Percentiles rank a stretch among this genome's conserved stretches.
These are phyloP conservation scores for Triangularia setosa DNA, from an alignment of 2,329 filamentous ascomycete genomes.

Conservation along the genomic window DNA sequence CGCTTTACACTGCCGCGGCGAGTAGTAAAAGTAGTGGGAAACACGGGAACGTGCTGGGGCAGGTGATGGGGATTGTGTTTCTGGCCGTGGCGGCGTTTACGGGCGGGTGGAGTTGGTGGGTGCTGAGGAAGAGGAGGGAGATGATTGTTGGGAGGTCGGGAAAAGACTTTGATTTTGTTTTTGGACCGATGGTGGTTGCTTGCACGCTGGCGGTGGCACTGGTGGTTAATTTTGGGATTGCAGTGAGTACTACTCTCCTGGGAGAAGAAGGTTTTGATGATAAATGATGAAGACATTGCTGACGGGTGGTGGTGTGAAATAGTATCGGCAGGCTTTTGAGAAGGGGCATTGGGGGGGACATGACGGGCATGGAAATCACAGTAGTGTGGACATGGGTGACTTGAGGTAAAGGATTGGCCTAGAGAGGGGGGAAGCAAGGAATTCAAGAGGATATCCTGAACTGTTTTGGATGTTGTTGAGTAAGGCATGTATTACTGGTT, in stretches of 20 bases:
- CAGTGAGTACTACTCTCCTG: not conserved
- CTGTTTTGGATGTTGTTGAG: not conserved
- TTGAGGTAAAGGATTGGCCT: not conserved
- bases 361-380: not conserved
- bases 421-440: not conserved
- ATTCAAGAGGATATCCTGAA: not conserved
- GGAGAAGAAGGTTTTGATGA: not conserved
- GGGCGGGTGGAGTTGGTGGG: constrained; percentile 80
- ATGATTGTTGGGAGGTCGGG: constrained; percentile 85
- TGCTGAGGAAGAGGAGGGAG: constrained; percentile 69
- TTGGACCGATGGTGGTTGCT: constrained; percentile 29
- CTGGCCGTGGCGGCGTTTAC: constrained; percentile 78
- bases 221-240: not conserved
- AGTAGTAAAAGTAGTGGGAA: constrained; percentile 46
- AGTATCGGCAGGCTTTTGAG: not conserved
- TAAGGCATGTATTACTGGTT: not conserved
- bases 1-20: constrained; percentile 71
- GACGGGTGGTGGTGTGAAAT: not conserved
- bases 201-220: not conserved
- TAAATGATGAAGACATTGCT: not conserved
- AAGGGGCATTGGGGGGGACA: not conserved
- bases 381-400: not conserved
- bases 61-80: constrained; percentile 77
- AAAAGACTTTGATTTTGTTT: constrained; percentile 86
- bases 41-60: constrained; percentile 65